These are phyloP conservation scores for Aphanocladium album DNA, from an alignment of 2,329 filamentous ascomycete genomes.

Conservation along the genomic window DNA sequence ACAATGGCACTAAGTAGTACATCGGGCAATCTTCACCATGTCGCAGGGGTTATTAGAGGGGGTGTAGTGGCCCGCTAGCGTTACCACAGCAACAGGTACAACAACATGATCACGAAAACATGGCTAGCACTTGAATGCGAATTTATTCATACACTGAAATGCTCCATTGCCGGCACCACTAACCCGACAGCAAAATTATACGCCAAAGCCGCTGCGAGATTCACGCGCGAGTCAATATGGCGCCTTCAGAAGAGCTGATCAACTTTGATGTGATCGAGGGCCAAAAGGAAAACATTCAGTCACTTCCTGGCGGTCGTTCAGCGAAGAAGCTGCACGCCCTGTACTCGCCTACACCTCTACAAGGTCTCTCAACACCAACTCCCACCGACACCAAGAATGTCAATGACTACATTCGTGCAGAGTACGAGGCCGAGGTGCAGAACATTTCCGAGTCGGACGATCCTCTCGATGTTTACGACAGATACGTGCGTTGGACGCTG, in stretches of 20 bases:
- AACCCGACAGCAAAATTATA: background rate
- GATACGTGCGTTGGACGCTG: slow-evolving; percentile 95
- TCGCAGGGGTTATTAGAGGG: background rate
- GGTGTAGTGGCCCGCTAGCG: background rate
- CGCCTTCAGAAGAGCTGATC: slow-evolving; percentile 49
- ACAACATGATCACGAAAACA: slow-evolving; percentile 8
- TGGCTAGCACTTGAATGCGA: background rate
- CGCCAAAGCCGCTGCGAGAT: background rate
- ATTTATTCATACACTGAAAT: background rate
- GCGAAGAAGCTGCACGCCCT: slow-evolving; percentile 82
- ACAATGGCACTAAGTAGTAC: background rate
- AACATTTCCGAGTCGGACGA: slow-evolving; percentile 84
- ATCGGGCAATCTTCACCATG: background rate
- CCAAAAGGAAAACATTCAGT: slow-evolving; percentile 97
- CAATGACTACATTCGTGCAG: slow-evolving; percentile 72
- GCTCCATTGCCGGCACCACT: background rate
- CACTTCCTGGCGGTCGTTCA: slow-evolving; percentile 79
- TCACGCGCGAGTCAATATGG: slow-evolving; percentile 32
- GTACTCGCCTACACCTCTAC: slow-evolving; percentile 62
- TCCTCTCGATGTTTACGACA: slow-evolving; percentile 89
- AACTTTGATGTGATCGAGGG: slow-evolving; percentile 90
- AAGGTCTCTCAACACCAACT: slow-evolving; percentile 56
- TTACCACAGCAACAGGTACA: slow-evolving; percentile 15
- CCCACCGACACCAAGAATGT: slow-evolving; percentile 69
- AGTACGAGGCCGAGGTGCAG: slow-evolving; percentile 80